A percentile compares a stretch with the other conserved stretches of the same genome.
phyloP scores from a whole-genome alignment of 2,329 filamentous ascomycete genomes.

The Periglandula ipomoeae region DNA sequence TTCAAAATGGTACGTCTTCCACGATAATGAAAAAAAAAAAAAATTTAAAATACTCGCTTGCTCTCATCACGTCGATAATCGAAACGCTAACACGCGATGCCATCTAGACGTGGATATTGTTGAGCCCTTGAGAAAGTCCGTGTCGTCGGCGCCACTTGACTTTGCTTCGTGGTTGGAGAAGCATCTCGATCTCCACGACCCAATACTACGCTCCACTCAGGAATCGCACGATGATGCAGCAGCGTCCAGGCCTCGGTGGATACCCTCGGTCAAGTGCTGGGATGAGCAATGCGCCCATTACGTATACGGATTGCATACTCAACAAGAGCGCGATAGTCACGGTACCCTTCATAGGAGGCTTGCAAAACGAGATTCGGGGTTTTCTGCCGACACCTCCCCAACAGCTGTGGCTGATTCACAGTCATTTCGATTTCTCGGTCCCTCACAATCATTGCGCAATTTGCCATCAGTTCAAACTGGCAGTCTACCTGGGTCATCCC shows the following conservation, averaged over 20 bases:
- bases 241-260: slow-evolving; percentile 3
- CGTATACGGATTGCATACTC: slow-evolving; percentile 46
- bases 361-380: slow-evolving; percentile 35
- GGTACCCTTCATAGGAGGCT: slow-evolving; percentile 32
- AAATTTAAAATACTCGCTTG: too few species aligned
- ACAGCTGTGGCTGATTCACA: slow-evolving; percentile 1
- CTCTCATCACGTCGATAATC: too few species aligned
- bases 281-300: slow-evolving; percentile 47
- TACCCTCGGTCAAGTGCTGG: slow-evolving; percentile 41
- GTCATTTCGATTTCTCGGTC: slow-evolving; percentile 1
- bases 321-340: slow-evolving; percentile 43
- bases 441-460: neutral
- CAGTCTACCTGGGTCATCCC: slow-evolving; percentile 1
- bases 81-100: neutral
- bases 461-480: slow-evolving; percentile 5
- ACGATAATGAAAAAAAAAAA: neutral
- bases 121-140: slow-evolving; percentile 20
- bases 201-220: slow-evolving; percentile 27
- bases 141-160: slow-evolving; percentile 31
- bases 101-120: slow-evolving; percentile 21
- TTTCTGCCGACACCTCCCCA: slow-evolving; percentile 24
- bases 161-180: slow-evolving; percentile 44
- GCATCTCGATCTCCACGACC: slow-evolving; percentile 40
- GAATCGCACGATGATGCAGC: slow-evolving; percentile 4
- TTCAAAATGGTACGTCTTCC: slow-evolving; percentile 24